Conservation (phyloP, 139 green algal genomes). For the Picochlorum sp. region DNA sequence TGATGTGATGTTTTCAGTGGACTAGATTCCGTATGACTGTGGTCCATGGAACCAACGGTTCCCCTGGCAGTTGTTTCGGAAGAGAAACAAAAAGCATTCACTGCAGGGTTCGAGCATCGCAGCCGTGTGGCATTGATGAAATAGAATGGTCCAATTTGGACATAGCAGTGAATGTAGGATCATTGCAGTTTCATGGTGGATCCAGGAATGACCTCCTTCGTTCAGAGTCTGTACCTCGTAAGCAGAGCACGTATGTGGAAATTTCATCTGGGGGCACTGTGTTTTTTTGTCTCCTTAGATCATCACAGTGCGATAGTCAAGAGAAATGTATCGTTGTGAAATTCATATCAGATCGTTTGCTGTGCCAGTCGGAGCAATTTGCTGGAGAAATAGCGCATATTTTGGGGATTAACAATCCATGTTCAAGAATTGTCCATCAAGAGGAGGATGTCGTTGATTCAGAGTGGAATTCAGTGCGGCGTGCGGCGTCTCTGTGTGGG, state of each 20-base stretch:
- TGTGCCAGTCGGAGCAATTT: constrained; percentile 66
- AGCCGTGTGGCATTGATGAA: background rate
- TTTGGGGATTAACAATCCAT: constrained; percentile 52
- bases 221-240: background rate
- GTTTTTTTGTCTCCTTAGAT: constrained; percentile 65
- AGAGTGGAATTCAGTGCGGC: constrained; percentile 33
- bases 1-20: too few relatives aligned
- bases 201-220: background rate
- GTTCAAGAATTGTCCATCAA: constrained; percentile 51
- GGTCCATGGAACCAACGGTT: background rate
- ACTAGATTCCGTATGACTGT: too few relatives aligned
- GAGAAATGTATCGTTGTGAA: constrained; percentile 50
- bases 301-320: background rate
- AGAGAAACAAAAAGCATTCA: background rate
- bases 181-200: background rate
- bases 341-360: constrained; percentile 46
- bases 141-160: constrained; percentile 2
- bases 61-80: background rate
- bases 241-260: constrained; percentile 18
- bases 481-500: background rate
- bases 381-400: constrained; percentile 67
- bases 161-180: background rate
- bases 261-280: constrained; percentile 68
- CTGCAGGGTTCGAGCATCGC: background rate
- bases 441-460: background rate